Base-by-base conservation (phyloP, 257 asterid genomes). In the Scutellaria baicalensis region DNA sequence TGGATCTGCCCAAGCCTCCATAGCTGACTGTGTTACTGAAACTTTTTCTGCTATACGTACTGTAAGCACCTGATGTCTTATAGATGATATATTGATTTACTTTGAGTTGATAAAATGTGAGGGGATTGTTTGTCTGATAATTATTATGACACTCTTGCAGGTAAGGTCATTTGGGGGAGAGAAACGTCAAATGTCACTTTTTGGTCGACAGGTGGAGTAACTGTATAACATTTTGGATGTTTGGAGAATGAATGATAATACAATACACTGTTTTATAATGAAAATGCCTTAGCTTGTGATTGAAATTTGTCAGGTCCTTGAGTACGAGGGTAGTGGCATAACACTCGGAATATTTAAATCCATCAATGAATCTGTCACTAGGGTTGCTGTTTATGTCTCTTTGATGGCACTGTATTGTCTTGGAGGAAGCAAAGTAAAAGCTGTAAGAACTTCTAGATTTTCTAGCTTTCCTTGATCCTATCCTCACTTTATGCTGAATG, bases 381-480 rank as follows among this genome's bases (percentile, higher is more conserved):
- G 97, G 83, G 81, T 93, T 78, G 99, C 99, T 49, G 94, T 93
- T 62, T 93, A 93, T 69, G 77, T 91, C 67, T 92, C 99, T 78
- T 80, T 93, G 80, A 82, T 89, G 90, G 88, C 96, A 65, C 81
- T 93, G 69, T 91, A 93, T 81, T 84, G 84, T 71, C 99, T 93
- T 74, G 99, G 99, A 70, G 99, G 99, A 82, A 86, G 91, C 92
- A 91, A 93, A 93, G 99, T 93, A 45, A 93, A 93, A 82, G 80
- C 96, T 73, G 99, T 93, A 91, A 84, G 96, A 65, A 82, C 70
- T 60, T 78, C 40, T 44, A 70, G 69, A 27, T 72, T 55, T 27
- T 27, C 33, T 59, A 50, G 42, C 49, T 75, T 52, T 47, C 21
- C 27, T 51, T 6, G 14, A 55, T 75, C 10, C 12, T 50, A 7